Evolutionary conservation across 2,329 filamentous ascomycete species (phyloP).

Genomic region (Alternaria rosae): DNA sequence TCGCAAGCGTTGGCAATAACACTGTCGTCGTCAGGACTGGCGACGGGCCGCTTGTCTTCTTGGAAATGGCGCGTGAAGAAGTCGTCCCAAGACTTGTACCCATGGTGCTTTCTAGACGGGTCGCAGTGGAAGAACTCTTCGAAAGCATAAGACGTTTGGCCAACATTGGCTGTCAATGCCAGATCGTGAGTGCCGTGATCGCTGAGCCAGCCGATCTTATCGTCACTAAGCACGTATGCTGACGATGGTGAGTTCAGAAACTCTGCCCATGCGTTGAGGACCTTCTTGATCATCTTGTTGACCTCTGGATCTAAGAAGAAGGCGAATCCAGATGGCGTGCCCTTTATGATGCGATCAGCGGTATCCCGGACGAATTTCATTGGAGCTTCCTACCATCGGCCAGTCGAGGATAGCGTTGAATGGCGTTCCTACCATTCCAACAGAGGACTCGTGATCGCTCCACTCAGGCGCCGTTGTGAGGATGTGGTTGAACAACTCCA

Average conservation of each 20-base stretch:
- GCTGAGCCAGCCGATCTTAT: conserved; percentile 53
- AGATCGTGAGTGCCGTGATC: conserved; percentile 47
- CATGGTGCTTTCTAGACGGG: conserved; percentile 61
- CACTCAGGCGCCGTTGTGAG: conserved; percentile 52
- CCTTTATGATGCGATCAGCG: neutral
- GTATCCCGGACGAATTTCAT: conserved; percentile 17
- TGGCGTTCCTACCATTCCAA: conserved; percentile 61
- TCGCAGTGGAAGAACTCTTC: conserved; percentile 70
- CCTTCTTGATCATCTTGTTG: conserved; percentile 60
- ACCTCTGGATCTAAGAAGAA: conserved; percentile 51
- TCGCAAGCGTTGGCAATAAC: conserved; percentile 72
- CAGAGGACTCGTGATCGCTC: conserved; percentile 48
- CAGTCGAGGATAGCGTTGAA: conserved; percentile 67
- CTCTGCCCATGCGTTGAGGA: conserved; percentile 60
- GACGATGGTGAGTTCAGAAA: conserved; percentile 45
- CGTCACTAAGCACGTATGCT: conserved; percentile 47
- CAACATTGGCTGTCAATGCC: conserved; percentile 25
- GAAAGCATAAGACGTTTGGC: conserved; percentile 53
- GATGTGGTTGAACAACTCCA: conserved; percentile 69
- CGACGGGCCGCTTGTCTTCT: conserved; percentile 65
- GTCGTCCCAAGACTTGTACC: conserved; percentile 73
- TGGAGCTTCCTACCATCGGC: conserved; percentile 58
- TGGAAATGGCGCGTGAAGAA: conserved; percentile 71
- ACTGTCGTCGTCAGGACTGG: conserved; percentile 60
- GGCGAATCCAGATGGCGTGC: conserved; percentile 56